These are phyloP conservation scores for Cryptococcus hybrid DNA, from an alignment of 1,284 basidiomycete genomes.

Conservation along the genomic window DNA sequence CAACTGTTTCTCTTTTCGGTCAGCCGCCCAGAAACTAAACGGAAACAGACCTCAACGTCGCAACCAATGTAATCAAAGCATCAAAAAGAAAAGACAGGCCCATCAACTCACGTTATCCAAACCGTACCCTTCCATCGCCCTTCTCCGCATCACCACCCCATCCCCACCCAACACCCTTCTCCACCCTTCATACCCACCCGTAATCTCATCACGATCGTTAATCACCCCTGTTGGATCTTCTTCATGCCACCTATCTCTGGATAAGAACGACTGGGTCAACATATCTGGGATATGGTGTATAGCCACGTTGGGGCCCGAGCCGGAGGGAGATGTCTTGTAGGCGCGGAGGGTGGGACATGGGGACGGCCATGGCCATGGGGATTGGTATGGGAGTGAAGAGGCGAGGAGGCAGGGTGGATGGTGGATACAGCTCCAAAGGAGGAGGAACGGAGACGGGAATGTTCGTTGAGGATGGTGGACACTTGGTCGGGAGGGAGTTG, in stretches of 20 bases:
- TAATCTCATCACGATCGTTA: conserved; percentile 21
- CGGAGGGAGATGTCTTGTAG: not conserved
- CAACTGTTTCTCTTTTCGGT: conserved; percentile 53
- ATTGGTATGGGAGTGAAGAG: not conserved
- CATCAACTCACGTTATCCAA: conserved; percentile 60
- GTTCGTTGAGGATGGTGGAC: conserved; percentile 23
- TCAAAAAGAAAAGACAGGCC: not conserved
- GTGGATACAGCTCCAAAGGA: not conserved
- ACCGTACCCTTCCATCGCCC: conserved; percentile 74
- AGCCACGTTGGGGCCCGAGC: not conserved
- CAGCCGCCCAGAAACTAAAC: not conserved
- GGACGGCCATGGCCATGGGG: not conserved
- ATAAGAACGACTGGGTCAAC: not conserved
- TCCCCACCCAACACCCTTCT: conserved; percentile 61
- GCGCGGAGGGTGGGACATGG: no score
- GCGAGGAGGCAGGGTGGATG: no score
- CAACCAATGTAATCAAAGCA: no score
- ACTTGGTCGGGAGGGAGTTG: conserved; percentile 39
- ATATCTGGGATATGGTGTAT: not conserved
- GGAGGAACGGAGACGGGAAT: conserved; percentile 20
- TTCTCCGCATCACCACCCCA: conserved; percentile 65
- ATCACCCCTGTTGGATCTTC: conserved; percentile 13
- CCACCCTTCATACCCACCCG: conserved; percentile 23
- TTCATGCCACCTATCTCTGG: conserved; percentile 12
- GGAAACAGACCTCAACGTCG: no score